Conservation (phyloP, 108 stramenopile species). For the Pseudonitzschia pungens region DNA sequence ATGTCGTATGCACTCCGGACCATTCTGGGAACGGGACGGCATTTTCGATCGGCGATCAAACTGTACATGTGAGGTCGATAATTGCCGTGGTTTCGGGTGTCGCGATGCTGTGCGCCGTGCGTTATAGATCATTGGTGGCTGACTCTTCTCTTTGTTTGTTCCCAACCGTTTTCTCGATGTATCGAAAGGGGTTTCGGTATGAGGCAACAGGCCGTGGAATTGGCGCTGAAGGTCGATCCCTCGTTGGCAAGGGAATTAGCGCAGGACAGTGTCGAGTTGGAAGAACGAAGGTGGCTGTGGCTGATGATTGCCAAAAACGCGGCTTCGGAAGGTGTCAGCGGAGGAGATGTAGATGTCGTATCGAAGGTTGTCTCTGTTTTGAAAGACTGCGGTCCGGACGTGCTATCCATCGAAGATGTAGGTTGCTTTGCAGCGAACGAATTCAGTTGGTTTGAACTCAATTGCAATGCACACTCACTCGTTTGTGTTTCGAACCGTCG, state of each 20-base stretch:
- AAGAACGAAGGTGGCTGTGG: constrained; percentile 83
- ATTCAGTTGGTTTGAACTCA: not conserved
- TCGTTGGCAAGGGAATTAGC: constrained; percentile 81
- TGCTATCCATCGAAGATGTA: constrained; percentile 89
- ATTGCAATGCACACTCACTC: not conserved
- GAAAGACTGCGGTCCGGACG: constrained; percentile 83
- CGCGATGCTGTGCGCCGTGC: not conserved
- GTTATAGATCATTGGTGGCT: not conserved
- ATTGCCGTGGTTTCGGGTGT: not conserved
- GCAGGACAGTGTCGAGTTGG: constrained; percentile 66
- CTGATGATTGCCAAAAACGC: constrained; percentile 90
- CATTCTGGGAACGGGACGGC: constrained; percentile 72
- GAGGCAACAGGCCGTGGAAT: constrained; percentile 85
- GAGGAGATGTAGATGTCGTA: constrained; percentile 76
- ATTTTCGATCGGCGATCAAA: constrained; percentile 85
- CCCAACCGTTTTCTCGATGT: not conserved
- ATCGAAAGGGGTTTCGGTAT: constrained; percentile 66
- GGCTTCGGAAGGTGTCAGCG: constrained; percentile 53
- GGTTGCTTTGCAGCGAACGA: not conserved
- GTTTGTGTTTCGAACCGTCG: constrained; percentile 20
- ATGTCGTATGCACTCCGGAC: constrained; percentile 75
- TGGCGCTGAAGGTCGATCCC: constrained; percentile 85
- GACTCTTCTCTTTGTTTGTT: not conserved
- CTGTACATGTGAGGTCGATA: constrained; percentile 66
- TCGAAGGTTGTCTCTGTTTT: constrained; percentile 79